Evolutionary conservation across 306 rosid genomes (phyloP), one percentile per base, ranked within the genome.

Genomic region (Casuarina equisetifolia): DNA sequence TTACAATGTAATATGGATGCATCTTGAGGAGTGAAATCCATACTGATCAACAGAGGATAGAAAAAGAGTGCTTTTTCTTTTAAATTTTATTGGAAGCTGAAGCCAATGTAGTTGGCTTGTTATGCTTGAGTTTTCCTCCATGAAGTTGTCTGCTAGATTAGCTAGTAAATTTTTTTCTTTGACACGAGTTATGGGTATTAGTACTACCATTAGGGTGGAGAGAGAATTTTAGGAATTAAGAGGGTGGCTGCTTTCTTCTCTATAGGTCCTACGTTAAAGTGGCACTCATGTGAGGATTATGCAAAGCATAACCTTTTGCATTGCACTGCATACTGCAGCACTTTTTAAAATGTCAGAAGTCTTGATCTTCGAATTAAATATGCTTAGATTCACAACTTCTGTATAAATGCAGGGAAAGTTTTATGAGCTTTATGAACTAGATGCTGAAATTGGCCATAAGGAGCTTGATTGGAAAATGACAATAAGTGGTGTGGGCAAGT

Each of bases 391-490:
- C 70, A 58, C 57, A 36, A 71, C 64, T 49, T 72, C 13, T 81
- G 72, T 43, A 79, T 46, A 74, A 64, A 70, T 57, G 12, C 91
- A 92, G 98, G 98, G 98, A 49, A 92, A 95, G 63, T 95, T 95
- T 82, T 95, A 95, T 69, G 97, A 95, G 90, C 97, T 95, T 12
- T 95, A 95, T 81, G 98, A 95, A 87, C 68, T 88, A 76, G 97
- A 95, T 87, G 97, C 98, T 83, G 98, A 95, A 80, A 91, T 89
- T 79, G 98, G 98, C 64, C 97, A 92, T 78, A 95, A 92, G 85
- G 98, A 95, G 89, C 98, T 92, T 85, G 93, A 92, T 85, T 95
- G 98, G 98, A 95, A 92, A 89, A 89, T 95, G 71, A 95, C 97
- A 70, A 76, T 95, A 10, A 92, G 98, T 69, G 98, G 98, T 12